Base-by-base conservation (phyloP, 148 eudicot genomes). In the Cornus florida region DNA sequence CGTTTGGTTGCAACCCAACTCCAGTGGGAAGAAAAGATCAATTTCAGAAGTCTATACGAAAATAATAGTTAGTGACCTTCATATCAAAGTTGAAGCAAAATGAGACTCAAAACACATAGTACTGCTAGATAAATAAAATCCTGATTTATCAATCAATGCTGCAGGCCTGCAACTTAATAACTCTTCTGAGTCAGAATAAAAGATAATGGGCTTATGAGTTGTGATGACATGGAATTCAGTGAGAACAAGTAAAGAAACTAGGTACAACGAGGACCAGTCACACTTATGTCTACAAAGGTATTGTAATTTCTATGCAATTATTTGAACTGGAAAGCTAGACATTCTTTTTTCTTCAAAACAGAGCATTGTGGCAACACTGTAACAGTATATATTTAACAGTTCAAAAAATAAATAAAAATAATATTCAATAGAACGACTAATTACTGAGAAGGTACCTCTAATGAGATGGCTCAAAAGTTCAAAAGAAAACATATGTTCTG, bases 401-500 rank as follows among this genome's bases (percentile, higher is more conserved):
- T 2, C 38, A 35, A 43, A 43, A 43, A 43, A 6, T 43, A 43
- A 43, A 6, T 43, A 43, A 43, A 62, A 62, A 62, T 3, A 62
- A 62, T 20, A 20, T 62, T 7, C 23, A 62, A 62, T 28, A 17
- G 1, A n/a, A 60, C 0, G 66, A 60, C 66, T 17, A 60, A 57
- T 13, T 57, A 19, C 62, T 57, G 20, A 62, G 66, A 20, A 24
- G 66, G 24, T 20, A 92, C 99, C 97, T 96, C 99, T 98, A 96
- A 75, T 96, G 99, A 16, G 92, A 80, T 43, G 95, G 74, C 84
- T 93, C 99, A 82, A 92, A 92, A 12, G 99, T 96, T 59, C 98
- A 91, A 80, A 96, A 96, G 88, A 93, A 92, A 41, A 96, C 93
- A 46, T 77, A 91, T n/a, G 99, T 96, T 77, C 87, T 91, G 80